Conservation (phyloP, 179 eudicot genomes). For the Monotropa hypopitys region DNA sequence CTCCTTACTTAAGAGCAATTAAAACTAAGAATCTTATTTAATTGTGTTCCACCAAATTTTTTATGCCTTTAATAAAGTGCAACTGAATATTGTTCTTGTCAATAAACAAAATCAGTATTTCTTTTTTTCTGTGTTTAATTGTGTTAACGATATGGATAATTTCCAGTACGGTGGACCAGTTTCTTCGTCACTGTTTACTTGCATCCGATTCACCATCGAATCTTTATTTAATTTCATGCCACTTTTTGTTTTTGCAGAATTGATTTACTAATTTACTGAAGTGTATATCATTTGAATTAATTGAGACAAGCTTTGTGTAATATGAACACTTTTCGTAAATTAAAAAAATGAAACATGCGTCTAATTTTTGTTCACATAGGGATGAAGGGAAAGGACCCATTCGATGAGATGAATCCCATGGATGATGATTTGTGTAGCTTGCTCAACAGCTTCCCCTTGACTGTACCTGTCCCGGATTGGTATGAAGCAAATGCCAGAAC, state of each 20-base stretch:
- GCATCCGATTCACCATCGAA: neutral
- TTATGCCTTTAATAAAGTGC: neutral
- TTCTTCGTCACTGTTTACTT: neutral
- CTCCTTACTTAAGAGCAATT: neutral
- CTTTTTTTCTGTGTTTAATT: too few relatives aligned
- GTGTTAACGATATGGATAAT: too few relatives aligned
- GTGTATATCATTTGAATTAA: neutral
- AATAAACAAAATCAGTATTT: too few relatives aligned
- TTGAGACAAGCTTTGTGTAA: neutral
- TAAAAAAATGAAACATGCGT: neutral
- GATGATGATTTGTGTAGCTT: conserved; percentile 32
- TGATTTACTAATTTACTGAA: neutral
- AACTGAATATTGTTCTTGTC: too few relatives aligned
- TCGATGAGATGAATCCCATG: conserved; percentile 15
- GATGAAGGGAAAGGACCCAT: conserved; percentile 6
- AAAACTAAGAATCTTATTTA: neutral
- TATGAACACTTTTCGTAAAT: too few relatives aligned
- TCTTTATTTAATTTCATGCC: neutral
- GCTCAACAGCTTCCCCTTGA: conserved; percentile 26
- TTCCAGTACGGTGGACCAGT: neutral
- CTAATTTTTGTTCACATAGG: conserved; percentile 9
- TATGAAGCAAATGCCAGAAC: conserved; percentile 7
- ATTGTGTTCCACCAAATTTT: neutral
- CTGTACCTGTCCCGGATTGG: conserved; percentile 20
- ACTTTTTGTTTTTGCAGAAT: neutral